Base-by-base conservation (phyloP, 371 early-diverging fungal species). In the Dichotomocladium elegans region DNA sequence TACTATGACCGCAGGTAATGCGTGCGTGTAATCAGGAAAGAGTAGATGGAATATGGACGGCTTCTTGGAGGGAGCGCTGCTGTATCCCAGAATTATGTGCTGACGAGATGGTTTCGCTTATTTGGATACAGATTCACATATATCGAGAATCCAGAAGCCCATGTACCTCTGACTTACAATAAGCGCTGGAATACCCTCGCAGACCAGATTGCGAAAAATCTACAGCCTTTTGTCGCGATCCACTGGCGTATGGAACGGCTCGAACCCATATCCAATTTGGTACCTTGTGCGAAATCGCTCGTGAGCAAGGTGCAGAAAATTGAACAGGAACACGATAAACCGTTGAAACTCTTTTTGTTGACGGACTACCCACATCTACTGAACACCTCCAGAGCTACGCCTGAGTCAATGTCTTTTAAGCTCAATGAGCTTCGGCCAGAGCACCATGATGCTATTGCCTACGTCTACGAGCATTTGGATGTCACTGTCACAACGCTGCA, bases 161-260 rank as follows among this genome's bases (percentile, higher is more conserved):
- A 59, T 4, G 51, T 25, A 10, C 74, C 77, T 1, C n/a, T 77
- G 24, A 47, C 63, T 14, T 77, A 74, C 31, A 65, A 55, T 34
- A 44, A 48, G 24, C 45, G 53, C 17, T 70, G 72, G 70, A 53
- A 47, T 1, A 41, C 55, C 2, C 47, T 66, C 4, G 74, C 77
- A 0, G 60, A 73, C 41, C 48, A 53, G 19, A 69, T 74, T 51
- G 62, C 72, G 7, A 29, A 47, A 5, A 58, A 69, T 17, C 44
- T 77, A 19, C 45, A 51, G 12, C 78, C 74, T 15, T 77, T 59
- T 61, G 64, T 77, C 8, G 78, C 78, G 3, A 66, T 77, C 40
- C 78, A 77, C 47, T 77, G 78, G 74, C 63, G 74, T 30, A 77
- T 77, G 78, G 78, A 77, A 40, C 67, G 70, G 21, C 61, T 77